Base-by-base conservation (phyloP, 2,329 filamentous ascomycete species). In the Fusarium sublunatum region DNA sequence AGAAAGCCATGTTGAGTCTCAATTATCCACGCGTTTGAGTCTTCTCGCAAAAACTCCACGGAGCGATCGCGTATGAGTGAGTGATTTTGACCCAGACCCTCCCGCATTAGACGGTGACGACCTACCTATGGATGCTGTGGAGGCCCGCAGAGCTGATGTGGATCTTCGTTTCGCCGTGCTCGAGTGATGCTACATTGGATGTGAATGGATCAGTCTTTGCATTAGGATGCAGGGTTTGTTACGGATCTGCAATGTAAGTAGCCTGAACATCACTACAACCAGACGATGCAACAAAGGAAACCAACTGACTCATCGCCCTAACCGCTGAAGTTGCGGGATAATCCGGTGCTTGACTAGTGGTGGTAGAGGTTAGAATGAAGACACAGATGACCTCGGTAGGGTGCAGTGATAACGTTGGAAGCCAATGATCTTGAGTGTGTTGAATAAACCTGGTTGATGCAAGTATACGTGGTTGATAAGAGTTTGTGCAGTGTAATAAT, bases 51-150 rank as follows among this genome's bases (percentile, higher is more conserved):
- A 29, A 24, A 44, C 42, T 50, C 48, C 48, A 35, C 42, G 41
- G 25, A n/a, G 44, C 19, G 38, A 36, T 36, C 25, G 32, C 5
- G 19, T 40, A 24, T 36, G 48, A 54, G n/a, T 38, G 24, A 36
- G n/a, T 38, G 24, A 36, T 39, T 63, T 54, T 48, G 26, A 10
- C 35, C 22, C 46, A 11, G 15, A 44, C 40, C 35, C 48, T 59
- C 39, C 31, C 43, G 39, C 55, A 56, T 51, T 44, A 49, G 62
- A 65, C 45, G 58, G 63, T 64, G 46, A 65, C 54, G 34, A 46
- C 19, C 19, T 19, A 46, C 19, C 19, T 19, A 19, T 39, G 53
- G 44, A 49, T 45, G 34, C 43, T 35, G 41, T 48, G 46, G 58
- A 65, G 34, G 25, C 50, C 39, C 39, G 43, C 24, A 43, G 53